Evolutionary conservation across 164 flowering plant genomes (phyloP), one percentile per base, ranked within the genome.

Genomic region (Saururus chinensis): DNA sequence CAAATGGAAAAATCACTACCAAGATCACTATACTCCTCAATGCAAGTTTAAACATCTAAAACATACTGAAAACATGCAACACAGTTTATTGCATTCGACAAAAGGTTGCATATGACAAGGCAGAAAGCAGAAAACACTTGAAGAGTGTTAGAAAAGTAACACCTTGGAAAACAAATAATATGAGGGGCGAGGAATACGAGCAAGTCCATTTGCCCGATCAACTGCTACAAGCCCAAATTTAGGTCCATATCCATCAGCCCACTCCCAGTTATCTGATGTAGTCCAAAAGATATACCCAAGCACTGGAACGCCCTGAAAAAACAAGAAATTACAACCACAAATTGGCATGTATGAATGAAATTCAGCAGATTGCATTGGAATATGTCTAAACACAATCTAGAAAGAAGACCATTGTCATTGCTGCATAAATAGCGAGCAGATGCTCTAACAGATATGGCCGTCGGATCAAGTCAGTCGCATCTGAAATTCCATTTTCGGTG

Each of bases 231-330:
- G 90, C 61, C 99, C 99, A 74, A 90, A 93, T 75, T 93, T 93
- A 37, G 99, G 99, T 51, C 99, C 99, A 83, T 93, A 93, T 16
- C 99, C 97, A 79, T 93, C 99, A 45, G 99, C 97, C 98, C 98
- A 88, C 73, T 93, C 99, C 99, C 99, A 93, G 61, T 93, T 93
- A 63, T 93, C 99, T 63, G 97, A 90, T 52, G 80, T 85, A 53
- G 99, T 93, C 99, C 99, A 93, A 70, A 90, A 90, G 60, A 93
- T 68, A 69, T 93, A 93, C 52, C 97, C 99, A 68, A 88, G 77
- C 54, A 93, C 83, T 49, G 77, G 96, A 21, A 93, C 95, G 64
- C 99, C 99, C 99, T 93, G 61, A 56, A 63, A 48, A 16, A 26
- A 41, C 42, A 24, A 40, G 17, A 19, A 41, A 56, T 56, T 48